A percentile compares a stretch with the other conserved stretches of the same genome.
Evolutionary conservation across 768 basidiomycete genomes (phyloP).

Genomic region (Collybia mongolica): DNA sequence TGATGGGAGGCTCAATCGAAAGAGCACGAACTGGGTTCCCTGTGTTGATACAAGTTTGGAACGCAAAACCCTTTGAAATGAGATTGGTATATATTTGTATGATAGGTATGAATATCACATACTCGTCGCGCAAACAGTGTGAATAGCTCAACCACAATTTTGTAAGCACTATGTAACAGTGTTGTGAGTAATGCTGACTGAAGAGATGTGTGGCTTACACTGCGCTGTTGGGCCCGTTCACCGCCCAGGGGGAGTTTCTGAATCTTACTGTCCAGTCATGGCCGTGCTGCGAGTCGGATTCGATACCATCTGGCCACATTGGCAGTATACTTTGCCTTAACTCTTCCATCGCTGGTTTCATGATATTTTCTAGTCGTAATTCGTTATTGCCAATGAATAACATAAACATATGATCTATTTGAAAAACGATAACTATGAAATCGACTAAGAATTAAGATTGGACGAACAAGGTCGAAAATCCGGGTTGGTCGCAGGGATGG

Average conservation of each 20-base stretch:
- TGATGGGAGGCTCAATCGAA: background rate
- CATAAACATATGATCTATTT: constrained; percentile 69
- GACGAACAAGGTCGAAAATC: constrained; percentile 29
- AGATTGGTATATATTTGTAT: background rate
- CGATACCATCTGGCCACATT: constrained; percentile 69
- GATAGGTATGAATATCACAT: constrained; percentile 15
- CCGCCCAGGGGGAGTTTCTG: constrained; percentile 65
- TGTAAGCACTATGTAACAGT: constrained; percentile 45
- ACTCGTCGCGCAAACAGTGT: constrained; percentile 59
- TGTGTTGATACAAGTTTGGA: constrained; percentile 59
- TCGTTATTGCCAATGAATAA: constrained; percentile 67
- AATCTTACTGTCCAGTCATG: constrained; percentile 64
- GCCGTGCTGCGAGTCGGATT: constrained; percentile 39
- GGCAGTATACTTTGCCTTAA: constrained; percentile 55
- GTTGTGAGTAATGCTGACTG: constrained; percentile 5
- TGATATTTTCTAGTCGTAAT: constrained; percentile 54
- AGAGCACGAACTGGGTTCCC: constrained; percentile 46
- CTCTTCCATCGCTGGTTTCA: constrained; percentile 52
- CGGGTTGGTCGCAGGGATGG: constrained; percentile 16
- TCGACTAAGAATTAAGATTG: constrained; percentile 12
- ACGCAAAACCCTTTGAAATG: constrained; percentile 61
- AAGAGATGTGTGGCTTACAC: constrained; percentile 37
- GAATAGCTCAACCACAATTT: constrained; percentile 61
- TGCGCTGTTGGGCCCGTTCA: constrained; percentile 49
- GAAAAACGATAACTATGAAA: constrained; percentile 3